These are phyloP conservation scores for Aspergillus terreus DNA, from an alignment of 2,329 filamentous ascomycete genomes.

Conservation along the genomic window DNA sequence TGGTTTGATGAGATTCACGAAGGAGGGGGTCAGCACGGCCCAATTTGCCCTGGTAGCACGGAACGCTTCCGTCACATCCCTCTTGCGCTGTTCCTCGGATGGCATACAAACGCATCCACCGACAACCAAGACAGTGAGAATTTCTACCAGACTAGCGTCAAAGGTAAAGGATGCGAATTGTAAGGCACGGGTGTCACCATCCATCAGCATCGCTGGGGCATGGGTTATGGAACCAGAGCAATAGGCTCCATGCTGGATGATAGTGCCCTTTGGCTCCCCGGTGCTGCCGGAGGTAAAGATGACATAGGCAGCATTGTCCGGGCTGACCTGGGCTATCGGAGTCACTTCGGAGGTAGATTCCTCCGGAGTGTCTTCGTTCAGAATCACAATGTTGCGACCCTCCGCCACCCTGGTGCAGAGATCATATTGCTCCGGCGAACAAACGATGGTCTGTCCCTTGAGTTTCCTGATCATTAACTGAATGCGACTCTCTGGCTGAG, in stretches of 20 bases:
- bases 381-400: slow-evolving; percentile 4
- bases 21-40: slow-evolving; percentile 7
- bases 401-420: slow-evolving; percentile 3
- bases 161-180: slow-evolving; percentile 35
- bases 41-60: slow-evolving; percentile 2
- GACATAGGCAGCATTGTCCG: slow-evolving; percentile 9
- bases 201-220: slow-evolving; percentile 31
- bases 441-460: slow-evolving; percentile 7
- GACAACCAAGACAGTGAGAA: slow-evolving; percentile 12
- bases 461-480: slow-evolving; percentile 9
- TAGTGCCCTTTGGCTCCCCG: slow-evolving; percentile 11
- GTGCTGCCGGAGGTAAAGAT: slow-evolving; percentile 15
- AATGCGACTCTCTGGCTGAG: slow-evolving; percentile 8
- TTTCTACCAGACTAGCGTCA: slow-evolving; percentile 30
- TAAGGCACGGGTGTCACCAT: slow-evolving; percentile 35
- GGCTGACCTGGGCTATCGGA: not conserved
- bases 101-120: slow-evolving; percentile 43
- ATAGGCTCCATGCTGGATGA: slow-evolving; percentile 8
- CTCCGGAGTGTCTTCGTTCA: not conserved
- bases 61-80: slow-evolving; percentile 45
- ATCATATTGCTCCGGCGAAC: slow-evolving; percentile 7
- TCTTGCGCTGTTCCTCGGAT: slow-evolving; percentile 38
- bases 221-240: slow-evolving; percentile 11
- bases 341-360: not conserved
- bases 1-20: slow-evolving; percentile 3